phyloP scores from a whole-genome alignment of 345 rosid species.

The Anastatica hierochuntica region DNA sequence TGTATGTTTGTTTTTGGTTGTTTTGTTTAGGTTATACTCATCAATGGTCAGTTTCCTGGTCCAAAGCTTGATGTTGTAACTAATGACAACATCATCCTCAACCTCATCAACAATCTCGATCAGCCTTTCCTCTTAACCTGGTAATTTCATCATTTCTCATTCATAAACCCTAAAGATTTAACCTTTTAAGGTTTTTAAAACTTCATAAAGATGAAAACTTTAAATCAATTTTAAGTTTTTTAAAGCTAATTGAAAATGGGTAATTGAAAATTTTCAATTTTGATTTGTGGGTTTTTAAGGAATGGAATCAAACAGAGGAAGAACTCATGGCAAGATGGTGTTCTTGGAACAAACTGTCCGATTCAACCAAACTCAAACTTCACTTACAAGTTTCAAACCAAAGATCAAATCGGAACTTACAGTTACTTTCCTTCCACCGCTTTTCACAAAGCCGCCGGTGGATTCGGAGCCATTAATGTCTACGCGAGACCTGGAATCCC shows the following conservation, averaged over 20 bases:
- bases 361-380: constrained; percentile 71
- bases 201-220: not conserved
- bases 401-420: constrained; percentile 86
- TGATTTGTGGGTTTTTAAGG: too few relatives aligned
- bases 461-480: constrained; percentile 62
- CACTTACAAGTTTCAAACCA: constrained; percentile 75
- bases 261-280: too few relatives aligned
- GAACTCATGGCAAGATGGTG: constrained; percentile 90
- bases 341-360: constrained; percentile 77
- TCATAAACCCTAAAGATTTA: not conserved
- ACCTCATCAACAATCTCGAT: constrained; percentile 87
- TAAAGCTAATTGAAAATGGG: too few relatives aligned
- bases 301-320: constrained; percentile 86
- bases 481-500: constrained; percentile 61
- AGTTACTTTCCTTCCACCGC: constrained; percentile 75
- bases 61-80: constrained; percentile 89
- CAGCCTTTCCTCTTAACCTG: constrained; percentile 92
- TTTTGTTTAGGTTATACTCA: constrained; percentile 63
- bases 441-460: constrained; percentile 82
- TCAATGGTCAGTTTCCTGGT: constrained; percentile 97
- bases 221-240: too few relatives aligned
- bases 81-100: constrained; percentile 80
- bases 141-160: constrained; percentile 23
- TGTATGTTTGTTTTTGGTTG: not conserved
- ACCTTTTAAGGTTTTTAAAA: too few relatives aligned